A percentile compares a stretch with the other conserved stretches of the same genome.
Evolutionary conservation across 768 basidiomycete species (phyloP).

Genomic region (Butyriboletus loyo): DNA sequence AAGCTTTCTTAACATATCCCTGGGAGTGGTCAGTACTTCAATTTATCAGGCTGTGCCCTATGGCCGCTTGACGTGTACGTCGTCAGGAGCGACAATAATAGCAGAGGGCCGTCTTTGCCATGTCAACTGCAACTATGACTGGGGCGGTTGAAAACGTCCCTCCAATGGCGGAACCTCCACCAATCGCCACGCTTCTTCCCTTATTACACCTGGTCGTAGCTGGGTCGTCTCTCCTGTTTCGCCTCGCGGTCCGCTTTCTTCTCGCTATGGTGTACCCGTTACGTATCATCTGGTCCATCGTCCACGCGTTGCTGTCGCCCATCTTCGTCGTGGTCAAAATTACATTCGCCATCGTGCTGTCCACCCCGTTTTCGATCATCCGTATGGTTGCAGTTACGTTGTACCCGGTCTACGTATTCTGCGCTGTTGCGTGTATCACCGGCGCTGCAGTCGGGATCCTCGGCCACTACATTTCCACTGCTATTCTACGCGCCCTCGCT

Average conservation of each 20-base stretch:
- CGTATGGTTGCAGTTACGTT: conserved; percentile 41
- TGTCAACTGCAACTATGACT: conserved; percentile 6
- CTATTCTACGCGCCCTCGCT: conserved; percentile 10
- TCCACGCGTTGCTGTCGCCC: conserved; percentile 47
- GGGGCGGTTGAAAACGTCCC: neutral
- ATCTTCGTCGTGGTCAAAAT: conserved; percentile 41
- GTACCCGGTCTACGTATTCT: conserved; percentile 56
- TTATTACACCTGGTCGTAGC: conserved; percentile 10
- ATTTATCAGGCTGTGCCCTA: neutral
- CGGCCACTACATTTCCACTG: conserved; percentile 28
- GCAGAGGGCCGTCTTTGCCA: neutral
- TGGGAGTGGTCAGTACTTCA: neutral
- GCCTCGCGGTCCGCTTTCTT: conserved; percentile 9
- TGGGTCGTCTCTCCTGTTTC: conserved; percentile 13
- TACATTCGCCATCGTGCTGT: conserved; percentile 40
- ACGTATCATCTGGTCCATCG: conserved; percentile 22
- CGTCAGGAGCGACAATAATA: neutral
- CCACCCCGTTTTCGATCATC: conserved; percentile 42
- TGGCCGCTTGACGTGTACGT: neutral
- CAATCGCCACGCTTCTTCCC: conserved; percentile 25
- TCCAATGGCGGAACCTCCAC: conserved; percentile 13
- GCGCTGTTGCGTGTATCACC: conserved; percentile 52
- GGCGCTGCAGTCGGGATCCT: conserved; percentile 45
- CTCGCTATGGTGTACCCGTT: conserved; percentile 18
- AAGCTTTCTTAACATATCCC: neutral